Conservation (phyloP, 495 filamentous ascomycete species). For the Pyrenula aspistea region DNA sequence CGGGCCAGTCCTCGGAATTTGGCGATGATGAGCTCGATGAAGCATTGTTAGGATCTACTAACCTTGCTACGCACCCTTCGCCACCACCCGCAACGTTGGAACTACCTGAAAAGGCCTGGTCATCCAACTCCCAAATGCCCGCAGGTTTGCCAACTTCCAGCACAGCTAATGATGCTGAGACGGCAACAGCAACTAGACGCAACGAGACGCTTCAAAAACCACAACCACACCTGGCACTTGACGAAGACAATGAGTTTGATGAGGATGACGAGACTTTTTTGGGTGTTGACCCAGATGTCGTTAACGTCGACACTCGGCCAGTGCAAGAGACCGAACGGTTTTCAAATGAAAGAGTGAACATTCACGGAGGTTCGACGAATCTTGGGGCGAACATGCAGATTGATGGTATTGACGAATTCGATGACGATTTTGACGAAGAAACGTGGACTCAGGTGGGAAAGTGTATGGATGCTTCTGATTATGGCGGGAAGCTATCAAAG, state of each 20-base stretch:
- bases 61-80: conserved; percentile 25
- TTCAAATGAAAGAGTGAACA: conserved; percentile 38
- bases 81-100: conserved; percentile 6
- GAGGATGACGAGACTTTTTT: conserved; percentile 39
- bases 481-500: conserved; percentile 24
- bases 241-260: conserved; percentile 46
- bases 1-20: conserved; percentile 38
- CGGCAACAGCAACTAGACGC: neutral
- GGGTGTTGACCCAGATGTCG: conserved; percentile 42
- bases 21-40: conserved; percentile 49
- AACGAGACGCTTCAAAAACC: too few relatives aligned
- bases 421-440: conserved; percentile 23
- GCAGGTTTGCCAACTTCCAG: neutral
- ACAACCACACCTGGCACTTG: conserved; percentile 6
- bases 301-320: conserved; percentile 11
- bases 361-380: conserved; percentile 9
- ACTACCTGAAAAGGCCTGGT: conserved; percentile 1
- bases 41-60: conserved; percentile 36
- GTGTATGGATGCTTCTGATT: conserved; percentile 26
- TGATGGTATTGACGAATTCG: conserved; percentile 47
- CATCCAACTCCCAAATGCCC: neutral
- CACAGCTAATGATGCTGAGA: neutral
- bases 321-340: conserved; percentile 7
- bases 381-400: conserved; percentile 10
- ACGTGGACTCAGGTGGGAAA: neutral